These are phyloP conservation scores for Biscogniauxia marginata DNA, from an alignment of 2,329 filamentous ascomycete species.

Conservation along the genomic window DNA sequence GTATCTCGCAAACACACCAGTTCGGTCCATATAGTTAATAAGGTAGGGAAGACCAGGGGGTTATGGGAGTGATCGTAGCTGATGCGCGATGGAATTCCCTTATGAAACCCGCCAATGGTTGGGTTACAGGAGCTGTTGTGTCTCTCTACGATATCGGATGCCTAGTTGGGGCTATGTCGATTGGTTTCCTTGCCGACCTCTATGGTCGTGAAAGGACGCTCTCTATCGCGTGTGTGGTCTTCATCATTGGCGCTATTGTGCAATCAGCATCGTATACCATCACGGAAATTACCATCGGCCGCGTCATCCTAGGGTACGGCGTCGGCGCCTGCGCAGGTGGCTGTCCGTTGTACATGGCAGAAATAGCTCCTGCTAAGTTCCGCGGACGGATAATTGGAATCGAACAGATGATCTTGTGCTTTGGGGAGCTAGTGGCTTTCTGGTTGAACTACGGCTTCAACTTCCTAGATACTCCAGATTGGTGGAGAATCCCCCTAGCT, in stretches of 20 bases:
- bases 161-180: conserved; percentile 47
- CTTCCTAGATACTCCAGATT: conserved; percentile 27
- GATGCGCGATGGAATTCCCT: no score
- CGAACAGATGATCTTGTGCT: conserved; percentile 42
- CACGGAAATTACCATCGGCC: conserved; percentile 44
- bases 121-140: no score
- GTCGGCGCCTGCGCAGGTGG: no score
- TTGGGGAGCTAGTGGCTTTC: conserved; percentile 33
- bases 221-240: conserved; percentile 40
- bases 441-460: conserved; percentile 29
- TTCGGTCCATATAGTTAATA: no score
- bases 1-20: no score
- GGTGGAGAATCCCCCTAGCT: conserved; percentile 37
- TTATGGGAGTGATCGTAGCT: no score
- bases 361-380: conserved; percentile 48
- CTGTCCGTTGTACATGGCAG: conserved; percentile 52
- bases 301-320: no score
- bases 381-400: conserved; percentile 49
- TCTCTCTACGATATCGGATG: no score
- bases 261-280: conserved; percentile 37
- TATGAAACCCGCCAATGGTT: no score
- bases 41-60: no score
- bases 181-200: conserved; percentile 36
- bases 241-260: conserved; percentile 37
- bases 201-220: conserved; percentile 35